These are phyloP conservation scores for Stagonosporopsis vannaccii DNA, from an alignment of 2,329 filamentous ascomycete species.

Conservation along the genomic window DNA sequence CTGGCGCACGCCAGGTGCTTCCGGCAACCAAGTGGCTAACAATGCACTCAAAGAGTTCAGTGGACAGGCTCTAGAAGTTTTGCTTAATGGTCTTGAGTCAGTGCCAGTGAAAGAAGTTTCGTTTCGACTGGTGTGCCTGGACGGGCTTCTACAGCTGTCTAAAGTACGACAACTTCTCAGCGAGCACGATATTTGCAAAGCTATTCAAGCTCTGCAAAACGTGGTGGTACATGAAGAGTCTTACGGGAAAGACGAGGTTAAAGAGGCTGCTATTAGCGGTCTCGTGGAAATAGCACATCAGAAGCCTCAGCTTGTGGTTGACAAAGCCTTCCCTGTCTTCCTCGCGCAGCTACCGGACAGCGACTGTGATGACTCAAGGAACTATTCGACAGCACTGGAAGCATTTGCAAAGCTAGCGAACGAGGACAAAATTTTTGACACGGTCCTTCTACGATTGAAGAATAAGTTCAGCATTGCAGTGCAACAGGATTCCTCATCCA, in stretches of 20 bases:
- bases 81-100: slow-evolving; percentile 53
- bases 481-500: slow-evolving; percentile 58
- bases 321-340: slow-evolving; percentile 71
- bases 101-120: slow-evolving; percentile 59
- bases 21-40: slow-evolving; percentile 34
- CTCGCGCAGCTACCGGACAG: slow-evolving; percentile 68
- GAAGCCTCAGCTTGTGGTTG: slow-evolving; percentile 68
- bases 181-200: slow-evolving; percentile 54
- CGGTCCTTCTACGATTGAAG: slow-evolving; percentile 67
- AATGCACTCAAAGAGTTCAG: slow-evolving; percentile 52
- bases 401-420: slow-evolving; percentile 69
- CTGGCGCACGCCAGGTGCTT: slow-evolving; percentile 57
- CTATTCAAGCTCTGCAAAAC: slow-evolving; percentile 67
- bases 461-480: slow-evolving; percentile 68
- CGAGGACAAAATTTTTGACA: slow-evolving; percentile 69
- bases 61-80: slow-evolving; percentile 52
- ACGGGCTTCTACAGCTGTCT: slow-evolving; percentile 54
- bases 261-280: slow-evolving; percentile 64
- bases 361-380: slow-evolving; percentile 54
- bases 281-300: slow-evolving; percentile 68
- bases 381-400: slow-evolving; percentile 66
- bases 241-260: slow-evolving; percentile 63
- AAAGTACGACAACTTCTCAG: slow-evolving; percentile 51
- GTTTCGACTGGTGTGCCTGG: slow-evolving; percentile 55
- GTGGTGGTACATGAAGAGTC: slow-evolving; percentile 67